phyloP scores from a whole-genome alignment of 306 rosid species.

The Rosa chinensis region DNA sequence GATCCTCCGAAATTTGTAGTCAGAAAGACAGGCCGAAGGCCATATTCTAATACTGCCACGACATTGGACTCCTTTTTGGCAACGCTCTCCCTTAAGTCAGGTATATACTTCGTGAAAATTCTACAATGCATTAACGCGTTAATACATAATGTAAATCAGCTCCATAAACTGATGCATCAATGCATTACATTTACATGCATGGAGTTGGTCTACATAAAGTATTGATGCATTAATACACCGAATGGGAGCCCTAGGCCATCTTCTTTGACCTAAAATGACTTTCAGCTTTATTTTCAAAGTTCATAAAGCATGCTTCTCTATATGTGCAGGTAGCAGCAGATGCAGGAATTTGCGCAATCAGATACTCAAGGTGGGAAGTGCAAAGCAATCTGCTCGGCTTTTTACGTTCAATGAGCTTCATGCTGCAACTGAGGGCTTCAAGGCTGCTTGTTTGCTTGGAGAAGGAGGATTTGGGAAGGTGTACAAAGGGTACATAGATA shows the following conservation, averaged over 20 bases:
- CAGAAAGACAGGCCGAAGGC: neutral
- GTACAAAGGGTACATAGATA: slow-evolving; percentile 54
- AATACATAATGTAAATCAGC: neutral
- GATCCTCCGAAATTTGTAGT: neutral
- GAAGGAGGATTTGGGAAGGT: slow-evolving; percentile 75
- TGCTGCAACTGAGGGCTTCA: slow-evolving; percentile 51
- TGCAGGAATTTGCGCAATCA: slow-evolving; percentile 38
- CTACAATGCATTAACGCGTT: neutral
- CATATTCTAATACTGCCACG: slow-evolving; percentile 13
- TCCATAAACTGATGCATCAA: neutral
- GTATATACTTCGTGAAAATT: slow-evolving; percentile 14
- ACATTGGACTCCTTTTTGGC: slow-evolving; percentile 45
- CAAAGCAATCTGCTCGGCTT: slow-evolving; percentile 30
- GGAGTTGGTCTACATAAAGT: neutral
- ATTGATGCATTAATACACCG: neutral
- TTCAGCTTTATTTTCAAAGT: neutral
- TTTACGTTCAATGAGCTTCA: slow-evolving; percentile 40
- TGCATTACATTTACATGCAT: neutral
- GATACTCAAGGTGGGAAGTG: slow-evolving; percentile 46
- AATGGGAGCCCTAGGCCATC: too few relatives aligned
- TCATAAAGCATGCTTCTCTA: neutral
- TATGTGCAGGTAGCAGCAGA: slow-evolving; percentile 60
- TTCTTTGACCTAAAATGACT: neutral
- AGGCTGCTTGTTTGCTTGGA: slow-evolving; percentile 34
- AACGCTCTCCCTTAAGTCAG: slow-evolving; percentile 46